A percentile compares a stretch with the other conserved stretches of the same genome.
Conservation (phyloP, 495 filamentous ascomycete genomes). For the Penicillium waksmanii region DNA sequence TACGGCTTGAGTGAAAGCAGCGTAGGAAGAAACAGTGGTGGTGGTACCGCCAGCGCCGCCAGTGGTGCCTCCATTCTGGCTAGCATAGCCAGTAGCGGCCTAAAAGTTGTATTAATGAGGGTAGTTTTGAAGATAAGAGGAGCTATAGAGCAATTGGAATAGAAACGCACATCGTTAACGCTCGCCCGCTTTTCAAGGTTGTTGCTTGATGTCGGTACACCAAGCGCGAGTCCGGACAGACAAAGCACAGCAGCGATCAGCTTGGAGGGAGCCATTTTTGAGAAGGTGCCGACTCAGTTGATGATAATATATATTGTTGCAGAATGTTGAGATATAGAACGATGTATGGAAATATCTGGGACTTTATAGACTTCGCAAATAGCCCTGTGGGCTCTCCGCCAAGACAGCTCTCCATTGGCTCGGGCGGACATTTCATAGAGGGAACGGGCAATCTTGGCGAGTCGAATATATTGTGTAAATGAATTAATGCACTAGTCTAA, state of each 20-base stretch:
- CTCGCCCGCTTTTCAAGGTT: slow-evolving; percentile 32
- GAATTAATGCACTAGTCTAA: slow-evolving; percentile 2
- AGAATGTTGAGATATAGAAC: too few species aligned
- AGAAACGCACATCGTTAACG: slow-evolving; percentile 29
- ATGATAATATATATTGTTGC: too few species aligned
- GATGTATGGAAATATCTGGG: neutral
- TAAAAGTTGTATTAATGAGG: neutral
- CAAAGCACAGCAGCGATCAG: slow-evolving; percentile 28
- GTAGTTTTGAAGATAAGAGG: too few species aligned
- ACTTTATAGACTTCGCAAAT: neutral
- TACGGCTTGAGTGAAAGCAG: slow-evolving; percentile 55
- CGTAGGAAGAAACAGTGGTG: slow-evolving; percentile 61
- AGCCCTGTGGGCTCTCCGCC: neutral
- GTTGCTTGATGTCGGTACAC: slow-evolving; percentile 30
- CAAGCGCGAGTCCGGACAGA: slow-evolving; percentile 35
- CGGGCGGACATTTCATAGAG: neutral
- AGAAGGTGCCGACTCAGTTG: neutral
- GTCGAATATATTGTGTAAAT: neutral
- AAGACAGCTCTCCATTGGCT: neutral
- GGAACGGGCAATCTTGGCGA: neutral
- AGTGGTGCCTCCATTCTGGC: slow-evolving; percentile 57
- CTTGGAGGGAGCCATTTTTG: slow-evolving; percentile 35
- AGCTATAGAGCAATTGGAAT: neutral
- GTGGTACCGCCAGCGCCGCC: slow-evolving; percentile 62
- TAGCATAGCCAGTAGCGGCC: slow-evolving; percentile 44